These are phyloP conservation scores for Ilex aquifolium DNA, from an alignment of 257 asterid genomes.

Conservation along the genomic window DNA sequence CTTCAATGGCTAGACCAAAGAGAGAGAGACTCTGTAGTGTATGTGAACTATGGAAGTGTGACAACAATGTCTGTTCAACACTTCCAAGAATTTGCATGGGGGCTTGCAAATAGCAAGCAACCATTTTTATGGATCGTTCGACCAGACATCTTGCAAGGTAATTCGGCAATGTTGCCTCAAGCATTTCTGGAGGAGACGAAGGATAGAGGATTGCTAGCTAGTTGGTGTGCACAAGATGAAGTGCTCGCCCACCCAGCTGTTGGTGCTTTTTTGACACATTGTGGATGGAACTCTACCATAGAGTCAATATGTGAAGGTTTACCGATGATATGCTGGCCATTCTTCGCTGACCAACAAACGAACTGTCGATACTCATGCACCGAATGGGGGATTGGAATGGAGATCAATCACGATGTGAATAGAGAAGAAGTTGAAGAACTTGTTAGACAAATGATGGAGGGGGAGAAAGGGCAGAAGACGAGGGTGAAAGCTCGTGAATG, in stretches of 20 bases:
- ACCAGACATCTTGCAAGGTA: background rate
- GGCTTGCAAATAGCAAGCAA: background rate
- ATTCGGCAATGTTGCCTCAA: background rate
- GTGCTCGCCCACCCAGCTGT: background rate
- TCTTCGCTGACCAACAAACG: background rate
- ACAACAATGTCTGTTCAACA: background rate
- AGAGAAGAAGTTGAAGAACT: background rate
- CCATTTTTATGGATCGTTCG: background rate
- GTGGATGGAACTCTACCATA: background rate
- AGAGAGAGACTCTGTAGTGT: background rate
- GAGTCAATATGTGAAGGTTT: background rate
- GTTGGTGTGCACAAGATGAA: background rate
- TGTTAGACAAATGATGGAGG: background rate
- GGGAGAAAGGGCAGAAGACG: background rate
- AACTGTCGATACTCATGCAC: background rate
- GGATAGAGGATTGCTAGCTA: background rate
- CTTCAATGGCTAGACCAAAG: background rate
- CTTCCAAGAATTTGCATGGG: background rate
- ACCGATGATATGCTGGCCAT: background rate
- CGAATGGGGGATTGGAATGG: slow-evolving; percentile 1
- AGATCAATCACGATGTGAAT: background rate
- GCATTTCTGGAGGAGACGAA: background rate
- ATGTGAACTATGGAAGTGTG: slow-evolving; percentile 1
- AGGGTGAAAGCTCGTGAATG: background rate
- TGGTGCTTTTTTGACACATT: background rate